Evolutionary conservation across 345 rosid species (phyloP), one percentile per base, ranked within the genome.

Genomic region (Limnanthes douglasii): DNA sequence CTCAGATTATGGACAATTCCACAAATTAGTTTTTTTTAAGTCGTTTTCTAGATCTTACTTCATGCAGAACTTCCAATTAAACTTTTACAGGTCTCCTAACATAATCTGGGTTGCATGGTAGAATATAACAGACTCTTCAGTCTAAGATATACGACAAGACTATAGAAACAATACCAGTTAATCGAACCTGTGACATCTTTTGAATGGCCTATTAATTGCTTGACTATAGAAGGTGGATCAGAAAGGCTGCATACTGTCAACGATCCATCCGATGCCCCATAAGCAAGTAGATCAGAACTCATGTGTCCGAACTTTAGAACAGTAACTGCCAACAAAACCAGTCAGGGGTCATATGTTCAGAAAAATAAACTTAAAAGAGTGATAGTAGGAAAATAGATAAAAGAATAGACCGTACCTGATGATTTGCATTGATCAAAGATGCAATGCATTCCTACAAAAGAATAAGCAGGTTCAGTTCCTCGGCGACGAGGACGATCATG

Each of bases 101-200:
- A n/a, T n/a, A n/a, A n/a, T n/a, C n/a, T n/a, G n/a, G n/a, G n/a
- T n/a, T n/a, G n/a, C n/a, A n/a, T n/a, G n/a, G n/a, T n/a, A n/a
- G n/a, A 46, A 31, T 6, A 8, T 51, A 23, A 19, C 42, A 55
- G 54, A 13, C 31, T 49, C 21, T 31, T 42, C 24, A 39, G 32
- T 18, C 46, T 40, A 57, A 57, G 30, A 46, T 24, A 48, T 12
- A 49, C 43, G 50, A 60, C 51, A 65, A 69, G 59, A 57, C 53
- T 31, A 55, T 39, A 44, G 70, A 57, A 62, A 46, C 39, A 59
- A 52, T 74, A 77, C 90, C 86, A 74, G 81, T 57, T 43, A 62
- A 68, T 56, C 92, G 61, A 77, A 90, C 98, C 98, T 83, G 98
- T 83, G 77, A 88, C 95, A 73, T 88, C 97, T 64, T 72, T 80